Percentiles rank a stretch among this genome's conserved stretches.
phyloP scores from a whole-genome alignment of 2,329 filamentous ascomycete genomes.

The Metarhizium brunneum region DNA sequence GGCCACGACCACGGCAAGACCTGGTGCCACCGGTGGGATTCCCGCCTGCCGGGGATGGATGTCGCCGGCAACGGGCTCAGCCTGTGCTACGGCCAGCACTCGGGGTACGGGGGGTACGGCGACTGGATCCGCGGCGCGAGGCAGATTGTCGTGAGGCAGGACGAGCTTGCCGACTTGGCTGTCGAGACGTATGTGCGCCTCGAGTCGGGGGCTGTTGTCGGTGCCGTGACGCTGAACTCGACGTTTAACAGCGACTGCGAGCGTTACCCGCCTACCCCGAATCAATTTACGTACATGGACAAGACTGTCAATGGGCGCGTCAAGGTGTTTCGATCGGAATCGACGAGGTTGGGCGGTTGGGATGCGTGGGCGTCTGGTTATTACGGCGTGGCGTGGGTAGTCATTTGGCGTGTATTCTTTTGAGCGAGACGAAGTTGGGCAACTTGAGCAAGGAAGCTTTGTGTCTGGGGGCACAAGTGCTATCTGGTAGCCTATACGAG shows the following conservation, averaged over 20 bases:
- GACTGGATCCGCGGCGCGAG: conserved; percentile 52
- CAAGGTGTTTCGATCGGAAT: too few species aligned
- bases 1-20: conserved; percentile 59
- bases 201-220: conserved; percentile 38
- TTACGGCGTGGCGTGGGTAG: too few species aligned
- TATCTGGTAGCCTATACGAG: too few species aligned
- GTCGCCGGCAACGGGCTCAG: conserved; percentile 32
- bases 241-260: conserved; percentile 41
- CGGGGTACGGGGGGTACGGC: conserved; percentile 62
- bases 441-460: too few species aligned
- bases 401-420: too few species aligned
- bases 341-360: too few species aligned
- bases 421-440: too few species aligned
- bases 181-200: conserved; percentile 53
- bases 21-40: conserved; percentile 45
- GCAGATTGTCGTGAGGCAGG: conserved; percentile 40
- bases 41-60: conserved; percentile 21
- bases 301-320: too few species aligned
- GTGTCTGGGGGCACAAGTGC: too few species aligned
- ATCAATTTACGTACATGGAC: too few species aligned
- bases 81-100: conserved; percentile 53
- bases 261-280: too few species aligned
- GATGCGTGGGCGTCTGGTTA: too few species aligned
- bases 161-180: conserved; percentile 26
- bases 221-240: conserved; percentile 40